These are phyloP conservation scores for Penicillium cosmopolitanum DNA, from an alignment of 495 filamentous ascomycete genomes.

Conservation along the genomic window DNA sequence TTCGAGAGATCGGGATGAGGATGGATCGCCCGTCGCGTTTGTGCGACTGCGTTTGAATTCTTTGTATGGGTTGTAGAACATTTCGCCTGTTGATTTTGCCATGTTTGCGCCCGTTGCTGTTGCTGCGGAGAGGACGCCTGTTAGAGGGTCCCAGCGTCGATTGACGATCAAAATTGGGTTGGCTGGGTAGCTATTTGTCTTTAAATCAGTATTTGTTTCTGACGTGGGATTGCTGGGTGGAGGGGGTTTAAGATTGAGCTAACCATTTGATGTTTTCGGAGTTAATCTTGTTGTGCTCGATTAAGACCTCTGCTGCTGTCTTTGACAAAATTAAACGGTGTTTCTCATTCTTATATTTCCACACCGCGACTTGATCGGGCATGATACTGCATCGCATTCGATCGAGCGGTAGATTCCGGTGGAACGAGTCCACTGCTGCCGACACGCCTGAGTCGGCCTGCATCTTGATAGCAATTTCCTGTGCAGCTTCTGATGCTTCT, in stretches of 20 bases:
- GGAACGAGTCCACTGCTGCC: conserved; percentile 74
- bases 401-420: conserved; percentile 62
- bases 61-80: conserved; percentile 40
- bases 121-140: conserved; percentile 47
- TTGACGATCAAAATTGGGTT: conserved; percentile 42
- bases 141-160: conserved; percentile 45
- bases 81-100: conserved; percentile 32
- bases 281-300: conserved; percentile 59
- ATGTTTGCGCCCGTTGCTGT: conserved; percentile 30
- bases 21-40: background rate
- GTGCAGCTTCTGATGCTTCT: conserved; percentile 58
- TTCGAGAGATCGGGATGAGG: conserved; percentile 13
- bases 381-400: conserved; percentile 75
- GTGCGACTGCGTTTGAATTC: conserved; percentile 24
- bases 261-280: conserved; percentile 62
- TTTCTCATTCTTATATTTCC: conserved; percentile 58
- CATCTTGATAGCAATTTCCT: conserved; percentile 64
- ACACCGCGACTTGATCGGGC: conserved; percentile 67
- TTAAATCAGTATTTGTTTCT: conserved; percentile 12
- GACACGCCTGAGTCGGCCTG: conserved; percentile 70
- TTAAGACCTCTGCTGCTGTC: conserved; percentile 67
- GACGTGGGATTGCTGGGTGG: no score
- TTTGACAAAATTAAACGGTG: conserved; percentile 60
- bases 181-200: conserved; percentile 26
- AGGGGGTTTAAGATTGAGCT: background rate